These are phyloP conservation scores for Fusarium sp. DNA, from an alignment of 2,329 filamentous ascomycete species.

Conservation along the genomic window DNA sequence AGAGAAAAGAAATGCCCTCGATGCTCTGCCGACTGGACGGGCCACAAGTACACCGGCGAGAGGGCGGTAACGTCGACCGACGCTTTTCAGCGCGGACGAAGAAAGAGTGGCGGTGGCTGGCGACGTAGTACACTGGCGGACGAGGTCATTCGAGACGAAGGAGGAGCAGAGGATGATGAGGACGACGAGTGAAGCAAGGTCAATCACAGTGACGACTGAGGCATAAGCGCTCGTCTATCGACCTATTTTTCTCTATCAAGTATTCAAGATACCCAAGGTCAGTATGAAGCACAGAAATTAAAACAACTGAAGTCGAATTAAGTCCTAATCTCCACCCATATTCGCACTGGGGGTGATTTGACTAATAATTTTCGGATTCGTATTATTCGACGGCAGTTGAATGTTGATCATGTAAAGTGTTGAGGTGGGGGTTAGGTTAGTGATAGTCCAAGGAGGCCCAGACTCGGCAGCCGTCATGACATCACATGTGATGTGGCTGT, in stretches of 20 bases:
- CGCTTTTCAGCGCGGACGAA: conserved; percentile 60
- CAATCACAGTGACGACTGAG: conserved; percentile 33
- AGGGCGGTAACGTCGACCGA: conserved; percentile 67
- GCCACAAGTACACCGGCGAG: conserved; percentile 66
- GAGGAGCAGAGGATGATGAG: conserved; percentile 43
- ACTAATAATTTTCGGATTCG: conserved; percentile 32
- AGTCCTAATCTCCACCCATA: conserved; percentile 10
- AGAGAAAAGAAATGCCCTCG: conserved; percentile 73
- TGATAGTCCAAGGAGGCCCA: neutral
- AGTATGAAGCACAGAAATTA: conserved; percentile 19
- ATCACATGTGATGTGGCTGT: conserved; percentile 53
- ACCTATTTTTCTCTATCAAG: conserved; percentile 12
- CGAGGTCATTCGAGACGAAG: conserved; percentile 51
- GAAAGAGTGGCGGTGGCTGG: conserved; percentile 50
- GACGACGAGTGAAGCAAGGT: conserved; percentile 43
- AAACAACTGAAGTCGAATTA: conserved; percentile 23
- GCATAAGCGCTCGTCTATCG: neutral
- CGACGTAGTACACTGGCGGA: conserved; percentile 53
- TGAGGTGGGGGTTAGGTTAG: conserved; percentile 24
- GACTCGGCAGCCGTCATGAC: conserved; percentile 45
- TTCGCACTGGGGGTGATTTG: neutral
- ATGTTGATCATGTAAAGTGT: conserved; percentile 35
- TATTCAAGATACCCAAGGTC: conserved; percentile 42
- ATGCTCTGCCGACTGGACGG: conserved; percentile 66
- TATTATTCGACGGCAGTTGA: conserved; percentile 33